Base-by-base conservation (phyloP, 1,284 basidiomycete genomes). In the Rhodotorula sp. region DNA sequence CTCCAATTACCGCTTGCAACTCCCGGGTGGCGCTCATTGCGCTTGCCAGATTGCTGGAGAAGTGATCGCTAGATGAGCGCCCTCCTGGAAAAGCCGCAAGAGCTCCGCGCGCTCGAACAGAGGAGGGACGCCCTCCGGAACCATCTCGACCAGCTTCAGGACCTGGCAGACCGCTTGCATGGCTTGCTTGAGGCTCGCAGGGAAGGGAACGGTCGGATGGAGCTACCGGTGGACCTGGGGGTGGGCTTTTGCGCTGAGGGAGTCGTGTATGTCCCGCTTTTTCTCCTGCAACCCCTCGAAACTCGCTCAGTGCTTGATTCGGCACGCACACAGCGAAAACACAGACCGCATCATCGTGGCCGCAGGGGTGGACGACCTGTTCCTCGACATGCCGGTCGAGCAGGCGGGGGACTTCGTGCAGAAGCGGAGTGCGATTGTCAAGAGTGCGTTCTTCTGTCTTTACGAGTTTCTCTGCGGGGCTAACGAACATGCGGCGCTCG, bases 241-340 rank as follows among this genome's bases (percentile, higher is more conserved):
- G 28, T 48, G 30, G 68, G 65, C 16, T 72, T 64, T 57, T 60
- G 37, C 13, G 62, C 50, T 4, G 62, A 72, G 47, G 68, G 71
- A 16, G 68, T 72, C 55, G 65, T 70, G 71, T 72, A 48, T 47
- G 71, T 65, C n/a, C 26, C 11, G 2, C 22, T 40, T 26, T 31
- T 44, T 20, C 26, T 24, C 34, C 22, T 10, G 2, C 2, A 8
- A n/a, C 31, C 5, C 15, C 22, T 16, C 13, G 30, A 10, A 10
- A 26, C 31, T 18, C 7, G 28, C 31, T 52, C 30, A 44, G 4
- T 26, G 28, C 20, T 5, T 53, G 20, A 24, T 24, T 18, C 11
- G 5, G 60, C 11, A 22, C 15, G 1, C 30, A 4, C n/a, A 37
- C 62, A 72, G 71, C 0, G 34, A 65, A 16, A 61, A 71, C 10